These are phyloP conservation scores for Colletotrichum tabaci DNA, from an alignment of 2,329 filamentous ascomycete species.

Conservation along the genomic window DNA sequence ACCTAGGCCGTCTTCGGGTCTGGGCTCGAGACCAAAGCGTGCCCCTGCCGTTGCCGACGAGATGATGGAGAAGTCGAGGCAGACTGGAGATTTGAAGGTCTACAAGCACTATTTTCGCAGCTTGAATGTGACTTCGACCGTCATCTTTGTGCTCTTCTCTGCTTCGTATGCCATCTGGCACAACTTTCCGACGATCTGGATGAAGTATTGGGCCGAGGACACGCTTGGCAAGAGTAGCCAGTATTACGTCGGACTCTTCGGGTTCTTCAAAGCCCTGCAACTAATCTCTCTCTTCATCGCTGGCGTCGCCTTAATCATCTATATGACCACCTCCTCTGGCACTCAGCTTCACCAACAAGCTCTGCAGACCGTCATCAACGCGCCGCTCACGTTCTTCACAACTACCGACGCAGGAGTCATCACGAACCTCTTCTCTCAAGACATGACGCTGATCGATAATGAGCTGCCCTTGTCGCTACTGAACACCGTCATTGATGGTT, in stretches of 20 bases:
- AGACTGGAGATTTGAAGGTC: conserved; percentile 44
- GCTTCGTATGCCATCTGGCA: conserved; percentile 39
- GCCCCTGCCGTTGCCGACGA: conserved; percentile 14
- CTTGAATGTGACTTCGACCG: not conserved
- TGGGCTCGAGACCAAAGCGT: conserved; percentile 13
- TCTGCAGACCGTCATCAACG: conserved; percentile 46
- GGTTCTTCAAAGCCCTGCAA: conserved; percentile 38
- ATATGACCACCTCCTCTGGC: conserved; percentile 45
- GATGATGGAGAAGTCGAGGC: conserved; percentile 38
- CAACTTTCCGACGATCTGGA: conserved; percentile 49
- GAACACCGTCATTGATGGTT: conserved; percentile 43
- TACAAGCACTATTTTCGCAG: conserved; percentile 46
- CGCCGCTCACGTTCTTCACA: conserved; percentile 56
- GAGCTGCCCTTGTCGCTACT: conserved; percentile 50
- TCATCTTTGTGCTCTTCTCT: conserved; percentile 12
- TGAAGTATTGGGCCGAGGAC: conserved; percentile 51
- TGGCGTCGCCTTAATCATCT: conserved; percentile 42
- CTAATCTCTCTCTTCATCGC: conserved; percentile 42
- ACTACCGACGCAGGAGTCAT: conserved; percentile 54
- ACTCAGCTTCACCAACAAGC: conserved; percentile 46
- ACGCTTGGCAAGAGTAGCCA: conserved; percentile 36
- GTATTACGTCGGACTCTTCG: conserved; percentile 45
- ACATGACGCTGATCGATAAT: conserved; percentile 54
- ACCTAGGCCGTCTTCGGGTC: not conserved
- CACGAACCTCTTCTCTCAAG: conserved; percentile 58